A percentile compares a stretch with the other conserved stretches of the same genome.
These are phyloP conservation scores for Termitomyces sp. DNA, from an alignment of 768 basidiomycete species.

Conservation along the genomic window DNA sequence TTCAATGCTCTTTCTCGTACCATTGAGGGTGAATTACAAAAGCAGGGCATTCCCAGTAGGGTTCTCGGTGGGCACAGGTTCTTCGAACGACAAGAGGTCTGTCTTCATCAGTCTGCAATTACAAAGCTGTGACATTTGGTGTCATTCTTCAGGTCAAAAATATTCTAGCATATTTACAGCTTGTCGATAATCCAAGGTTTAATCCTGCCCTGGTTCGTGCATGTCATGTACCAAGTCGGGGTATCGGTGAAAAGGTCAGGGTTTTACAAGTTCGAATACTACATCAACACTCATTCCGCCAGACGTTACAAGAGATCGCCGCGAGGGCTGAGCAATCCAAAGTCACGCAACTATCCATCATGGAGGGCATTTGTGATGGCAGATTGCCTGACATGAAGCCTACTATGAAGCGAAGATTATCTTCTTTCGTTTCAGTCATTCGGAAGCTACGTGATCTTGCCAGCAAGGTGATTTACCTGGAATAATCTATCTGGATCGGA, in stretches of 20 bases:
- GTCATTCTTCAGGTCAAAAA: constrained; percentile 61
- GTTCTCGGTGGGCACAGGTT: constrained; percentile 81
- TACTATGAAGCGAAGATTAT: constrained; percentile 57
- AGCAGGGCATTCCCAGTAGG: constrained; percentile 69
- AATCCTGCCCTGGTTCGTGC: constrained; percentile 68
- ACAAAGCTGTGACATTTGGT: constrained; percentile 24
- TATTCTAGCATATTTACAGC: constrained; percentile 74
- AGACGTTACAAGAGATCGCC: constrained; percentile 62
- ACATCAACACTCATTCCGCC: not conserved
- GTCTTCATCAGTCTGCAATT: constrained; percentile 3
- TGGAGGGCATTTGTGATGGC: constrained; percentile 60
- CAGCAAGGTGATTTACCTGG: constrained; percentile 28
- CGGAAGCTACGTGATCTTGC: constrained; percentile 47
- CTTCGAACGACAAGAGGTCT: constrained; percentile 77
- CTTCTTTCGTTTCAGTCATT: constrained; percentile 53
- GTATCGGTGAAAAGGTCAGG: constrained; percentile 73
- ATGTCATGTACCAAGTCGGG: constrained; percentile 65
- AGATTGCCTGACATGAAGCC: constrained; percentile 62
- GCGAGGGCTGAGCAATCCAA: constrained; percentile 45
- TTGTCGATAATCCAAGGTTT: constrained; percentile 69
- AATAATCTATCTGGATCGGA: not conserved
- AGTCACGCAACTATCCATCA: constrained; percentile 49
- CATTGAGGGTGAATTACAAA: constrained; percentile 73
- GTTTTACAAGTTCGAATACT: not conserved
- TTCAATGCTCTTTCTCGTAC: constrained; percentile 75